Evolutionary conservation across 805 yeast species (phyloP), one percentile per base, ranked within the genome.

Genomic region (Lipomyces oligophaga): DNA sequence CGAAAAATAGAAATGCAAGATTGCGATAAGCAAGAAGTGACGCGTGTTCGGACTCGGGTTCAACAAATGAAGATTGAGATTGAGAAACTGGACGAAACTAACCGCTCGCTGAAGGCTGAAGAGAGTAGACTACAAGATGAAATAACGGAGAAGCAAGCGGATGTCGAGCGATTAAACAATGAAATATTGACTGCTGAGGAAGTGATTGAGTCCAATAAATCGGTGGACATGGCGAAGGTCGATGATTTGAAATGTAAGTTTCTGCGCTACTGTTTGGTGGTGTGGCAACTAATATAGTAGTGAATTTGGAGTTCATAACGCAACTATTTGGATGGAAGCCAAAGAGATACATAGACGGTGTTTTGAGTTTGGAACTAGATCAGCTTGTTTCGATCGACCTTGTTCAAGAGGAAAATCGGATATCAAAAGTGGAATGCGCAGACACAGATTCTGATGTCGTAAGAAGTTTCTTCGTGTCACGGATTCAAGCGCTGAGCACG

Each of bases 101-200:
- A n/a, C n/a, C n/a, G n/a, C n/a, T n/a, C n/a, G n/a, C n/a, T n/a
- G n/a, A n/a, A n/a, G n/a, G n/a, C n/a, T n/a, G n/a, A n/a, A n/a
- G 39, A 47, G n/a, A 31, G 35, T 37, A 33, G 37, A 33, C 15
- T 18, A 15, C 42, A 37, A 20, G 41, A 21, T 4, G 4, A 31
- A 3, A 31, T 53, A 25, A 39, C 58, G 11, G 47, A 44, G 11
- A 41, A 46, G 4, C 45, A 44, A 11, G 25, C 33, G 2, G 46
- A 40, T 3, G 58, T 39, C 13, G 44, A 60, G 25, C 40, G 43
- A 11, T 19, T 34, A n/a, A n/a, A n/a, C n/a, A n/a, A n/a, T n/a
- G n/a, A n/a, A n/a, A n/a, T n/a, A n/a, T n/a, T n/a, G n/a, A n/a
- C 34, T 6, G 59, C 56, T 15, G 63, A 62, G 42, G 35, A 43